Conservation (phyloP, 257 asterid species). For the Agastache rugosa region DNA sequence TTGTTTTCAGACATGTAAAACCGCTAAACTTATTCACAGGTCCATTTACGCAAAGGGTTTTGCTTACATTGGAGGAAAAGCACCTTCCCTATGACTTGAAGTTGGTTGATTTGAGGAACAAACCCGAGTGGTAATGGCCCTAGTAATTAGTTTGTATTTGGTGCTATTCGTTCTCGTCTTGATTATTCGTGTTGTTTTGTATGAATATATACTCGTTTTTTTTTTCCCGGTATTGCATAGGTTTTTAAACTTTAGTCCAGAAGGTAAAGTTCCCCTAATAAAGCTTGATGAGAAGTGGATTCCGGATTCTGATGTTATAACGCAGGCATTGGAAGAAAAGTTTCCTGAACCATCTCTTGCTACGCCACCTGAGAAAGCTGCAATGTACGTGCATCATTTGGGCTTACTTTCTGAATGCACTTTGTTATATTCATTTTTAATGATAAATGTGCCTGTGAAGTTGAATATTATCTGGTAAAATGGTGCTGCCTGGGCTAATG, state of each 20-base stretch:
- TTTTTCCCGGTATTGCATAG: conserved; percentile 37
- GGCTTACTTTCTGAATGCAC: background rate
- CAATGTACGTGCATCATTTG: conserved; percentile 59
- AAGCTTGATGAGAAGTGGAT: conserved; percentile 93
- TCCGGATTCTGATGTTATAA: conserved; percentile 93
- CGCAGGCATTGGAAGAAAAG: conserved; percentile 84
- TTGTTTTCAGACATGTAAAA: background rate
- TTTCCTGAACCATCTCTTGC: conserved; percentile 83
- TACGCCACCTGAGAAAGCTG: conserved; percentile 85
- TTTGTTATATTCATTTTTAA: background rate
- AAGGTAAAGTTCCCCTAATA: conserved; percentile 88
- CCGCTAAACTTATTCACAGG: conserved; percentile 49
- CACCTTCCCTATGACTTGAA: conserved; percentile 83
- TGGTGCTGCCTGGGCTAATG: background rate
- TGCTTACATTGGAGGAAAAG: conserved; percentile 92
- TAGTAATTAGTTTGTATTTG: background rate
- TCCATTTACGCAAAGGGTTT: conserved; percentile 88
- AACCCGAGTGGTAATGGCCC: conserved; percentile 81
- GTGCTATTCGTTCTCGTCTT: background rate
- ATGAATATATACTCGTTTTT: conserved; percentile 3
- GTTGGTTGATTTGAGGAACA: conserved; percentile 75
- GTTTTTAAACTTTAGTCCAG: conserved; percentile 79
- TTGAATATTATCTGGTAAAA: background rate
- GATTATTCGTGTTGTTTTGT: background rate
- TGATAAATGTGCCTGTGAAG: conserved; percentile 1